These are phyloP conservation scores for Monilinia vaccinii-corymbosi DNA, from an alignment of 2,329 filamentous ascomycete genomes.

Conservation along the genomic window DNA sequence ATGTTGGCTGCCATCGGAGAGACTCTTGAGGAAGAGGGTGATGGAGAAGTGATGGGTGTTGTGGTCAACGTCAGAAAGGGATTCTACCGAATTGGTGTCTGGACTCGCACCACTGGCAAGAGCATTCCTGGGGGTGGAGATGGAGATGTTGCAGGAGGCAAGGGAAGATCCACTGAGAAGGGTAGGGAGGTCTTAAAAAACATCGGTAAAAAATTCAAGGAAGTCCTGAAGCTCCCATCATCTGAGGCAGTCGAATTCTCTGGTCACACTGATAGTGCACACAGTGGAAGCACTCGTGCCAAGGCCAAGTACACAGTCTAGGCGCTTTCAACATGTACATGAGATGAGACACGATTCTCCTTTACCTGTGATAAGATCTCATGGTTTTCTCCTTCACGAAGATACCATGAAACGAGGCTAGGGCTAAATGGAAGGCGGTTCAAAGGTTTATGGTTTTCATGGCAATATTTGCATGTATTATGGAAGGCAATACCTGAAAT, in stretches of 20 bases:
- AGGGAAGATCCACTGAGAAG: constrained; percentile 71
- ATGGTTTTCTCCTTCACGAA: not conserved
- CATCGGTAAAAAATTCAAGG: constrained; percentile 90
- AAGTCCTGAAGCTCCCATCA: constrained; percentile 69
- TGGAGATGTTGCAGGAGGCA: constrained; percentile 62
- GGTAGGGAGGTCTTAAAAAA: constrained; percentile 73
- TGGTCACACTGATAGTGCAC: constrained; percentile 88
- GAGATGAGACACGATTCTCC: constrained; percentile 3
- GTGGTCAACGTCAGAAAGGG: constrained; percentile 98
- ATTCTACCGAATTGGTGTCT: constrained; percentile 95
- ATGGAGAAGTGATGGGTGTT: constrained; percentile 98
- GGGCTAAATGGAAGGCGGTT: constrained; percentile 7
- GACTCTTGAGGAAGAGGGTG: constrained; percentile 93
- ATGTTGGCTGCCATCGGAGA: constrained; percentile 96
- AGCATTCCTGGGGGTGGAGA: constrained; percentile 67
- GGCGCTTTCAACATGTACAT: constrained; percentile 17
- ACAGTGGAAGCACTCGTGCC: constrained; percentile 86
- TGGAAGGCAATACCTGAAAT: constrained; percentile 8
- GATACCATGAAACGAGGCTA: constrained; percentile 1
- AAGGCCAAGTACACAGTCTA: constrained; percentile 90
- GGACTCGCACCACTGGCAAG: constrained; percentile 92
- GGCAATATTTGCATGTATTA: constrained; percentile 19
- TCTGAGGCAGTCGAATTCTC: constrained; percentile 85
- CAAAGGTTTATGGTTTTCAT: constrained; percentile 13
- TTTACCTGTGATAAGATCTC: constrained; percentile 3